Base-by-base conservation (phyloP, 148 eudicot species). In the Nepenthes gracilis region DNA sequence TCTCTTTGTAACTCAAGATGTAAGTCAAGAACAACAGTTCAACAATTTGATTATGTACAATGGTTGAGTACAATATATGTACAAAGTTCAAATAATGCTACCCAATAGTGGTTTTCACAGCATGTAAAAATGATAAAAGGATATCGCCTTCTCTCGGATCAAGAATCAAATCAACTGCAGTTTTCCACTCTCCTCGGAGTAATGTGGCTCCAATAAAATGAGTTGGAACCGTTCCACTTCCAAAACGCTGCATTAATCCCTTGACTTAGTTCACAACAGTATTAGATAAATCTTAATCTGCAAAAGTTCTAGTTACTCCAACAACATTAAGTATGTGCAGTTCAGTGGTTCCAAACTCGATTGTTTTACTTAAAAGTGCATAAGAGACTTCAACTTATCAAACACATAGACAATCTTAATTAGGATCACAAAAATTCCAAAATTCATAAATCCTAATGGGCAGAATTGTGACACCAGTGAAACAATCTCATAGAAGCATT, bases 71-170 rank as follows among this genome's bases (percentile, higher is more conserved):
- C 68, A 65, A 33, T 54, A 43, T 49, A 35, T 43, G 47, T 43
- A 33, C 47, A 50, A 40, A 40, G 6, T 4, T 0, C 8, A 40
- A 3, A 59, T 38, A 55, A 68, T 36, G 61, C 36, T 55, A 33
- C 49, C 45, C 8, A 68, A 61, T 9, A 64, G 5, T 50, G 35
- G 15, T 60, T 32, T 6, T 60, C 67, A 61, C 45, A 66, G 13
- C 52, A 63, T 32, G 35, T 48, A 62, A 23, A 0, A 23, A 0
- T 23, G 23, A 50, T 3, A 14, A 63, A 87, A 88, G 96, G 97
- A 92, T 92, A 92, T 92, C 98, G 71, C 94, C 96, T 63, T 92
- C 95, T 76, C 94, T 83, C 57, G 98, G 98, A 75, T 92, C 98
- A 77, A 92, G 91, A 74, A 92, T 79, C 96, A 92, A 54, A 71